Evolutionary conservation across 1,139 yeast genomes (phyloP).

Genomic region (Hansenula sp.): DNA sequence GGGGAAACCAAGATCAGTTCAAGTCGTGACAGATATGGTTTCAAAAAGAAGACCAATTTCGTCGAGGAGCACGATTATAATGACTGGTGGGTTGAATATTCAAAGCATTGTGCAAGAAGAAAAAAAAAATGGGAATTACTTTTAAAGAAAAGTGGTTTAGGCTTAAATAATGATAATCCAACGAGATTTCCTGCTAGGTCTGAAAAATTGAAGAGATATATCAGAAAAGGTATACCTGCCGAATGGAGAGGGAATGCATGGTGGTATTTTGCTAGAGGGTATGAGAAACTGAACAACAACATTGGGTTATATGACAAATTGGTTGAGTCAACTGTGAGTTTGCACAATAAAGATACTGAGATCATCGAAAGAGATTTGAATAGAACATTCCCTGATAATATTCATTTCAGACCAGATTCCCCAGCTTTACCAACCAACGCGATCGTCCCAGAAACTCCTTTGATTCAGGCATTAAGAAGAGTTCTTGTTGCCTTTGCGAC

Average conservation of each 20-base stretch:
- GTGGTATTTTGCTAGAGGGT: conserved; percentile 95
- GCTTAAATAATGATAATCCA: conserved; percentile 35
- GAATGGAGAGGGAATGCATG: conserved; percentile 98
- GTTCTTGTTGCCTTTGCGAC: conserved; percentile 82
- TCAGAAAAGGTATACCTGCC: conserved; percentile 91
- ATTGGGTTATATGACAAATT: conserved; percentile 71
- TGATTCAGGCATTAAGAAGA: conserved; percentile 71
- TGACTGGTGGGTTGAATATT: conserved; percentile 68
- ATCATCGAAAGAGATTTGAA: conserved; percentile 90
- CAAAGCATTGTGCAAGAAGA: conserved; percentile 57
- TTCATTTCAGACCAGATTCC: conserved; percentile 51
- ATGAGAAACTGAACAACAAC: conserved; percentile 65
- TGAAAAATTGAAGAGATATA: conserved; percentile 75
- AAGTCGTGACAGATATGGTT: conserved; percentile 76
- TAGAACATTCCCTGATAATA: conserved; percentile 92
- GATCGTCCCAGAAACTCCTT: conserved; percentile 45
- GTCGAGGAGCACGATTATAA: conserved; percentile 59
- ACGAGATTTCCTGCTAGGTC: conserved; percentile 77
- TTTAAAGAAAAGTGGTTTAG: conserved; percentile 67
- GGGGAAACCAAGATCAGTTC: conserved; percentile 10
- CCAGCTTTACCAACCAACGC: conserved; percentile 13
- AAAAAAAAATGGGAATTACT: conserved; percentile 72
- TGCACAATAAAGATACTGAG: conserved; percentile 71
- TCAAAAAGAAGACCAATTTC: conserved; percentile 58
- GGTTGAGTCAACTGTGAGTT: conserved; percentile 47